phyloP scores from a whole-genome alignment of 768 basidiomycete genomes.

The Calvatia gigantea region DNA sequence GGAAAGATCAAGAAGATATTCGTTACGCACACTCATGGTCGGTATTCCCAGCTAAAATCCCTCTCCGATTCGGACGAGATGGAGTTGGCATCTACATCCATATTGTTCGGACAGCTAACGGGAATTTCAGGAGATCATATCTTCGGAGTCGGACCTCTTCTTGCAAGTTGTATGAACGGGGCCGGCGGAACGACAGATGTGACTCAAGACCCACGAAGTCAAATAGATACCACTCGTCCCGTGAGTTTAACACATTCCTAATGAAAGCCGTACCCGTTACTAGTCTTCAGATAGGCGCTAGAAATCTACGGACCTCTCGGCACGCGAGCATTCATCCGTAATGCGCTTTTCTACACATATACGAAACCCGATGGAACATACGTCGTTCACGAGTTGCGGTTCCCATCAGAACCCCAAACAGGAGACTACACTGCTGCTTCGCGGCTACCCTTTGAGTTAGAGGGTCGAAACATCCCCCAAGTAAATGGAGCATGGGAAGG shows the following conservation, averaged over 20 bases:
- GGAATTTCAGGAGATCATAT: slow-evolving; percentile 71
- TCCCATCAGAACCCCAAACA: slow-evolving; percentile 50
- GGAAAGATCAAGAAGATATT: slow-evolving; percentile 80
- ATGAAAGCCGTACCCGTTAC: not conserved
- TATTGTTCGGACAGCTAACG: not conserved
- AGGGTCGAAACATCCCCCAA: slow-evolving; percentile 63
- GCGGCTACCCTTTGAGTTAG: slow-evolving; percentile 48
- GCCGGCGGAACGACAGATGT: slow-evolving; percentile 62
- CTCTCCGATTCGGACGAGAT: not conserved
- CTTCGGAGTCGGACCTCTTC: slow-evolving; percentile 67
- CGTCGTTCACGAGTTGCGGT: slow-evolving; percentile 80
- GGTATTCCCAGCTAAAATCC: slow-evolving; percentile 9
- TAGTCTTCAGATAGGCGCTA: slow-evolving; percentile 41
- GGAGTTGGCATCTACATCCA: not conserved
- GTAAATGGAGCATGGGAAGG: slow-evolving; percentile 61
- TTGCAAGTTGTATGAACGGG: slow-evolving; percentile 71
- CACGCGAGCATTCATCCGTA: slow-evolving; percentile 76
- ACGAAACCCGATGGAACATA: slow-evolving; percentile 64
- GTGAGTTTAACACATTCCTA: slow-evolving; percentile 15
- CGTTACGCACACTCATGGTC: slow-evolving; percentile 88
- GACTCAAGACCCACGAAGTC: slow-evolving; percentile 54
- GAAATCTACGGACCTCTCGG: slow-evolving; percentile 88
- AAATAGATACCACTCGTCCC: slow-evolving; percentile 31
- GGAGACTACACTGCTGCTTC: slow-evolving; percentile 49
- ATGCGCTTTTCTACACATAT: slow-evolving; percentile 63